phyloP scores from a whole-genome alignment of 1,284 basidiomycete genomes.

The Athelia sp. region DNA sequence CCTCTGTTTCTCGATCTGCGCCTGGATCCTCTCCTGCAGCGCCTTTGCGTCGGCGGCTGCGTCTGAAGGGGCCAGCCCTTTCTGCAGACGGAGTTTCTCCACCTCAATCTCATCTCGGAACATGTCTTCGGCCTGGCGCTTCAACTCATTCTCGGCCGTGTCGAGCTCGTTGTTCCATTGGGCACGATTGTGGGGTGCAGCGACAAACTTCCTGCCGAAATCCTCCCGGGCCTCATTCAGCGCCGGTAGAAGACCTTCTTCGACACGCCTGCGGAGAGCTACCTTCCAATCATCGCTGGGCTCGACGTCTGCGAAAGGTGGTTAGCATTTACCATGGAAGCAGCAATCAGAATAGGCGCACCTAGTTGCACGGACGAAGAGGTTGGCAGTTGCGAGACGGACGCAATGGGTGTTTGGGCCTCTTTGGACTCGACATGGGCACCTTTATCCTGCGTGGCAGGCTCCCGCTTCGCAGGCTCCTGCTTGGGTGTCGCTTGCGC shows the following conservation, averaged over 20 bases:
- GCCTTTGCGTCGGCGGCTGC: conserved; percentile 33
- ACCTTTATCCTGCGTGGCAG: too few relatives aligned
- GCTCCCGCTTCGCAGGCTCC: too few relatives aligned
- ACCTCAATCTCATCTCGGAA: conserved; percentile 33
- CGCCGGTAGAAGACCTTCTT: background rate
- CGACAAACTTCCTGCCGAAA: conserved; percentile 30
- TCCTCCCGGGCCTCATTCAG: conserved; percentile 7
- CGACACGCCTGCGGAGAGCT: conserved; percentile 2
- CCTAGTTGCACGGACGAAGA: too few relatives aligned
- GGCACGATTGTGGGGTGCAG: conserved; percentile 25
- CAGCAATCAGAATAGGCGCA: conserved; percentile 15
- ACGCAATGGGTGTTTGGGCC: background rate
- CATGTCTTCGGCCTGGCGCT: conserved; percentile 33
- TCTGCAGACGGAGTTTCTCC: conserved; percentile 39
- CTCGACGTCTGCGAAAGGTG: conserved; percentile 32
- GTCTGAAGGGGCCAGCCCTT: conserved; percentile 25
- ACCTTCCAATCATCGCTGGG: conserved; percentile 51
- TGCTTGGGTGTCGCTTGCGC: too few relatives aligned
- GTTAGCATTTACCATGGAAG: conserved; percentile 7
- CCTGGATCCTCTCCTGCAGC: conserved; percentile 38
- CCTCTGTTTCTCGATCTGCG: conserved; percentile 22
- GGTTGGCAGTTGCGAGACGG: conserved; percentile 10
- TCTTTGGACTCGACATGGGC: background rate
- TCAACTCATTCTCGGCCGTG: conserved; percentile 32
- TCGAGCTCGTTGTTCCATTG: conserved; percentile 31